phyloP scores from a whole-genome alignment of 148 eudicot genomes.

The Chenopodium album region DNA sequence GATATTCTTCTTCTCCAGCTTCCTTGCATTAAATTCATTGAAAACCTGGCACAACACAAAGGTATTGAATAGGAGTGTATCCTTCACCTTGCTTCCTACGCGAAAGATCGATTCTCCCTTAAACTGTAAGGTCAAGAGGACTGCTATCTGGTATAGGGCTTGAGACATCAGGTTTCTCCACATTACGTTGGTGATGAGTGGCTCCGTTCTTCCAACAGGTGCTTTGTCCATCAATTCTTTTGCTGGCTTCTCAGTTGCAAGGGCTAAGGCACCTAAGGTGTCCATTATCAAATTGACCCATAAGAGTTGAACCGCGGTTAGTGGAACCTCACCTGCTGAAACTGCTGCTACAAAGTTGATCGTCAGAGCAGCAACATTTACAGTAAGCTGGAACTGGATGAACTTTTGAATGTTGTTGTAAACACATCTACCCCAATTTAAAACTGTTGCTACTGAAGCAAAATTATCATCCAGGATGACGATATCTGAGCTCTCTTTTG shows the following conservation, averaged over 20 bases:
- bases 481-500: conserved; percentile 39
- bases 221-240: conserved; percentile 32
- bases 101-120: conserved; percentile 24
- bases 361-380: conserved; percentile 34
- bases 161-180: conserved; percentile 37
- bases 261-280: conserved; percentile 37
- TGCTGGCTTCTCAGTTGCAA: conserved; percentile 39
- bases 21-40: conserved; percentile 36
- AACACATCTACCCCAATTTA: conserved; percentile 37
- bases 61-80: conserved; percentile 32
- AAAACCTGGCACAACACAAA: conserved; percentile 37
- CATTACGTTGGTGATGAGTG: conserved; percentile 36
- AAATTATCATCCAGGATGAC: conserved; percentile 39
- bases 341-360: conserved; percentile 41
- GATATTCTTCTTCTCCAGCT: conserved; percentile 36
- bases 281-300: conserved; percentile 44
- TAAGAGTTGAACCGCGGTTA: conserved; percentile 37
- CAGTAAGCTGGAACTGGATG: conserved; percentile 36
- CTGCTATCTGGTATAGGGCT: conserved; percentile 28
- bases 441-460: conserved; percentile 33
- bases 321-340: conserved; percentile 36
- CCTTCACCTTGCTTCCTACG: conserved; percentile 27
- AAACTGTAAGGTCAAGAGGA: conserved; percentile 32
- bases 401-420: conserved; percentile 42
- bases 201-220: conserved; percentile 32